A percentile compares a stretch with the other conserved stretches of the same genome.
phyloP scores from a whole-genome alignment of 2,329 filamentous ascomycete genomes.

The Fusarium temperatum region DNA sequence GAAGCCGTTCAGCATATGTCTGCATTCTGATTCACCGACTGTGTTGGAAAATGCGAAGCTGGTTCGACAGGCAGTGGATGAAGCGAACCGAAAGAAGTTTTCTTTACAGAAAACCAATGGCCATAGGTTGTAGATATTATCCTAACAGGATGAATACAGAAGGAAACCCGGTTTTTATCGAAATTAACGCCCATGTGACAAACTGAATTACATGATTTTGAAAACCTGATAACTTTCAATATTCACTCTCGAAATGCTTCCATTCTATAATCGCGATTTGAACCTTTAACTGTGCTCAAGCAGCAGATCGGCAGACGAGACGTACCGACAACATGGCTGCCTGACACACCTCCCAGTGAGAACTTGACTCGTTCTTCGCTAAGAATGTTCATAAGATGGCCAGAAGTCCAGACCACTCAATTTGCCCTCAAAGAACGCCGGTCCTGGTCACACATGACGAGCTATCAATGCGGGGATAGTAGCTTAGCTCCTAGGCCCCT shows the following conservation, averaged over 20 bases:
- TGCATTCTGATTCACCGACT: background rate
- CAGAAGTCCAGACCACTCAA: background rate
- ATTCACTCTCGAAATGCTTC: no score
- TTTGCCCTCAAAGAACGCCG: background rate
- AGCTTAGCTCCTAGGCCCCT: background rate
- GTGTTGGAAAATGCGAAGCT: background rate
- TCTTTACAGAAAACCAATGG: background rate
- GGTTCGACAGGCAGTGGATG: background rate
- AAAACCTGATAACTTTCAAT: accelerated
- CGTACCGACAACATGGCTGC: background rate
- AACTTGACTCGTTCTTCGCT: background rate
- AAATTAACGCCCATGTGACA: background rate
- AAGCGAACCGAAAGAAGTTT: background rate
- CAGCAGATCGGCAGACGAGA: background rate
- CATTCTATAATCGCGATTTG: background rate
- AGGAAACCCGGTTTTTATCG: accelerated
- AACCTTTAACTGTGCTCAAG: background rate
- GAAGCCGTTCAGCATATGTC: background rate
- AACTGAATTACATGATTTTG: background rate
- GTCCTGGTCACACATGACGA: background rate
- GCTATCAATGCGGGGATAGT: background rate
- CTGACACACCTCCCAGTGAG: background rate
- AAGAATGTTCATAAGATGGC: background rate
- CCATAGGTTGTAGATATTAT: background rate
- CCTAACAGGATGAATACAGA: background rate